Conservation (phyloP, 2,329 filamentous ascomycete genomes). For the Colletotrichum sp. region DNA sequence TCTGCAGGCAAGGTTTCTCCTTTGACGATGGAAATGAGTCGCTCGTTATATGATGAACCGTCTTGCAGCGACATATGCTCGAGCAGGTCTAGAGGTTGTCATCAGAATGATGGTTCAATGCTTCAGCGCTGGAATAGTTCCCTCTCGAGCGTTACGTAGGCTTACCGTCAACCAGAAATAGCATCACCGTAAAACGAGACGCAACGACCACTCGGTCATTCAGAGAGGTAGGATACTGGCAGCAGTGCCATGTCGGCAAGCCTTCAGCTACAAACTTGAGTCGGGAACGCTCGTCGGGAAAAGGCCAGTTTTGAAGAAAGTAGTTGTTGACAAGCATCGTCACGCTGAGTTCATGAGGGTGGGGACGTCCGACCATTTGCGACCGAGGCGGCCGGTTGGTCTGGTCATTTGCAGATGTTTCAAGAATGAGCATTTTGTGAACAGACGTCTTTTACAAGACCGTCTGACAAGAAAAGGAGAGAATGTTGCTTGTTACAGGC, state of each 20-base stretch:
- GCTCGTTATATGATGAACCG: neutral
- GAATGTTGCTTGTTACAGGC: fast-evolving
- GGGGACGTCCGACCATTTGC: neutral
- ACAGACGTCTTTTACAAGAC: neutral
- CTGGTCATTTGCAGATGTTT: neutral
- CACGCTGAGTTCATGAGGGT: neutral
- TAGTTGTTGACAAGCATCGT: neutral
- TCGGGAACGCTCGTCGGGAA: neutral
- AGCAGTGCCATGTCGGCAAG: neutral
- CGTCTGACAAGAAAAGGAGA: neutral
- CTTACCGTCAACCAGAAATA: neutral
- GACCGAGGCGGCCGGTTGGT: neutral
- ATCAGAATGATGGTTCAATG: neutral
- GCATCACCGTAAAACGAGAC: neutral
- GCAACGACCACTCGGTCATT: neutral
- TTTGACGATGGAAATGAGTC: neutral
- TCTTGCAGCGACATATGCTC: neutral
- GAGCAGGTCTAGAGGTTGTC: neutral
- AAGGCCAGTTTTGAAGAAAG: neutral
- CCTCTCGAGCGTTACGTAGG: neutral
- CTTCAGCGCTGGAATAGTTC: neutral
- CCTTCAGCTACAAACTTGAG: neutral
- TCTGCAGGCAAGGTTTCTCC: neutral
- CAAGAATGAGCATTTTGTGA: neutral
- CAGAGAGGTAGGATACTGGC: neutral